A percentile compares a stretch with the other conserved stretches of the same genome.
phyloP scores from a whole-genome alignment of 441 rosid species.

The Viola pubescens region DNA sequence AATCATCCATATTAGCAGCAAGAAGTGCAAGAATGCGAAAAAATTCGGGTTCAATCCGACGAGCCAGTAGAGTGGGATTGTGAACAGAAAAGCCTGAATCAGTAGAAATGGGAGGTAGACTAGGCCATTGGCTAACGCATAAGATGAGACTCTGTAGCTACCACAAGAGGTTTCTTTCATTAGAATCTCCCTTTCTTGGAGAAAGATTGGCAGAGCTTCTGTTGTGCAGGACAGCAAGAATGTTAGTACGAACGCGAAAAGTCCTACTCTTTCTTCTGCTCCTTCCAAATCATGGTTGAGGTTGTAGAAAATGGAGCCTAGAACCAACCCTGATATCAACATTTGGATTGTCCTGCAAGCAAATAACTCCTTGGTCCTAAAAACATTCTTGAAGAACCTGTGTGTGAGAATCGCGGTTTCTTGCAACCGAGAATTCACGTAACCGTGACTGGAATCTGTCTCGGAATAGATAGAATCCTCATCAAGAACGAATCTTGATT shows the following conservation, averaged over 20 bases:
- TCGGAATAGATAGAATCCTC: constrained; percentile 36
- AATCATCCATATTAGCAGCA: constrained; percentile 75
- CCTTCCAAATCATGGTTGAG: constrained; percentile 51
- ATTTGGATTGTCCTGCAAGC: constrained; percentile 74
- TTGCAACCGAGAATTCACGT: constrained; percentile 55
- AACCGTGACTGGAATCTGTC: constrained; percentile 33
- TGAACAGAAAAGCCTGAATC: constrained; percentile 57
- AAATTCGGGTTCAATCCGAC: constrained; percentile 63
- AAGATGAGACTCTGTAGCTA: constrained; percentile 86
- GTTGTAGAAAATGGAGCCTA: constrained; percentile 71
- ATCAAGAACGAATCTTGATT: constrained; percentile 51
- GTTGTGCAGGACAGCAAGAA: constrained; percentile 76
- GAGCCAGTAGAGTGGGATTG: constrained; percentile 77
- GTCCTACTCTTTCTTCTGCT: constrained; percentile 78
- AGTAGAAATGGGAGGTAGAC: constrained; percentile 89
- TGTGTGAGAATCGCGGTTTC: constrained; percentile 72
- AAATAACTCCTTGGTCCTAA: constrained; percentile 76
- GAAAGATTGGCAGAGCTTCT: constrained; percentile 84
- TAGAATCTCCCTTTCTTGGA: constrained; percentile 88
- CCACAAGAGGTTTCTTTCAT: constrained; percentile 82
- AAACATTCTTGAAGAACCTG: constrained; percentile 83
- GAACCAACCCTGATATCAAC: constrained; percentile 69
- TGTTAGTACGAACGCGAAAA: constrained; percentile 80
- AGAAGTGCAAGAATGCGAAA: constrained; percentile 63
- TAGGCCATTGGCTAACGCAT: constrained; percentile 71